Evolutionary conservation across 1,284 basidiomycete genomes (phyloP).

Genomic region (Pseudozyma pruni): DNA sequence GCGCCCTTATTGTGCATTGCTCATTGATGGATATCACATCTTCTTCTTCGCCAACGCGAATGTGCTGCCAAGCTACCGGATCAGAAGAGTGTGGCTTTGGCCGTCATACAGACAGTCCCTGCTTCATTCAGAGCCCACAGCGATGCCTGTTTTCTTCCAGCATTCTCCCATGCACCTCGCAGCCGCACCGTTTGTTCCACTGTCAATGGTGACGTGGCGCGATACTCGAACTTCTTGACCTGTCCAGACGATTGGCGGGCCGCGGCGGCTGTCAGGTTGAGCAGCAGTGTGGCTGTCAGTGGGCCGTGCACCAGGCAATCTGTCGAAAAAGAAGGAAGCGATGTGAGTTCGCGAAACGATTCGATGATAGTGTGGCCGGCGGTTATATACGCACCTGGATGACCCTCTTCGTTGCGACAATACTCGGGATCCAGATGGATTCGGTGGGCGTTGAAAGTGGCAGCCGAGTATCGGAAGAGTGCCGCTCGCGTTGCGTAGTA

Average conservation of each 20-base stretch:
- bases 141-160: constrained; percentile 15
- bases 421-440: constrained; percentile 62
- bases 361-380: background rate
- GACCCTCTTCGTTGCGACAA: constrained; percentile 57
- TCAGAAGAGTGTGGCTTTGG: constrained; percentile 25
- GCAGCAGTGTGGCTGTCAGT: constrained; percentile 50
- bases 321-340: background rate
- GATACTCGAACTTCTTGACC: constrained; percentile 40
- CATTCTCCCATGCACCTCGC: constrained; percentile 30
- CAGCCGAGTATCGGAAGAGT: constrained; percentile 64
- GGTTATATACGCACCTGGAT: constrained; percentile 21
- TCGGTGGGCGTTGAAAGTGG: constrained; percentile 63
- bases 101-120: constrained; percentile 42
- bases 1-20: background rate
- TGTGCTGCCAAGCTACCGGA: no score
- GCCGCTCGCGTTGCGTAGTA: constrained; percentile 43
- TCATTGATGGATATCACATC: no score
- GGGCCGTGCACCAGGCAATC: constrained; percentile 59
- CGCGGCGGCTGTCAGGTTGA: constrained; percentile 22
- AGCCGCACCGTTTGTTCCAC: constrained; percentile 37
- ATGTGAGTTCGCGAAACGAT: background rate
- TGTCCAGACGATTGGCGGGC: constrained; percentile 3
- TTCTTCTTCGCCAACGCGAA: no score
- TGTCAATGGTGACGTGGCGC: constrained; percentile 47
- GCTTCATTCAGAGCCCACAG: constrained; percentile 41